Base-by-base conservation (phyloP, 257 asterid genomes). In the Salvia rosmarinus region DNA sequence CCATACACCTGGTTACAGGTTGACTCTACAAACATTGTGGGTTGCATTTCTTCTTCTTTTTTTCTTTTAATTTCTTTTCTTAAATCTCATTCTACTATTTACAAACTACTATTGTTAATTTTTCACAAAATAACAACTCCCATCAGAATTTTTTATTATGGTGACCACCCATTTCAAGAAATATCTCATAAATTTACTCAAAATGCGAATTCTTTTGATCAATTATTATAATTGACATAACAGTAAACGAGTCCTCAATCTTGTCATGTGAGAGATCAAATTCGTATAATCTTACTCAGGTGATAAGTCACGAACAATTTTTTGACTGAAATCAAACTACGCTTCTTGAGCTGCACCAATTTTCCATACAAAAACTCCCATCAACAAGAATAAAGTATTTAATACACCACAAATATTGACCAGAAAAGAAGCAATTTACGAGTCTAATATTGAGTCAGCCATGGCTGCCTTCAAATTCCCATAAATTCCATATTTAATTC, bases 1-100 rank as follows among this genome's bases (percentile, higher is more conserved):
- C 93, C 95, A 85, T 68, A 85, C 90, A 83, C 86, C 44, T 84
- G 87, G 75, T 72, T 64, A 40, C 34, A 67, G 16, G 64, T 75
- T 66, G 72, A 59, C 72, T 69, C 14, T 32, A 32, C 19, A 57
- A 5, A 19, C 17, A 2, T 6, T 6, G 21, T 12, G 34, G 19
- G 14, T 66, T 6, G 0, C 54, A n/a, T 32, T 12, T 8, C 30
- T 71, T 58, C 4, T 6, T 21, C 5, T 34, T 56, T 9, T 44
- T 47, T 16, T 16, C 28, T 54, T 6, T 42, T 47, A 9, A 5
- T 37, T 0, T 49, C n/a, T 25, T 2, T 69, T 28, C 34, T n/a
- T 28, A 21, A 40, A 16, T 51, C 52, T 62, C 10, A 13, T 62
- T 17, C 42, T 37, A 37, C 11, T 19, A 28, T 17, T 52, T 52